phyloP scores from a whole-genome alignment of 1,284 basidiomycete species.

The Amylostereum areolatum region DNA sequence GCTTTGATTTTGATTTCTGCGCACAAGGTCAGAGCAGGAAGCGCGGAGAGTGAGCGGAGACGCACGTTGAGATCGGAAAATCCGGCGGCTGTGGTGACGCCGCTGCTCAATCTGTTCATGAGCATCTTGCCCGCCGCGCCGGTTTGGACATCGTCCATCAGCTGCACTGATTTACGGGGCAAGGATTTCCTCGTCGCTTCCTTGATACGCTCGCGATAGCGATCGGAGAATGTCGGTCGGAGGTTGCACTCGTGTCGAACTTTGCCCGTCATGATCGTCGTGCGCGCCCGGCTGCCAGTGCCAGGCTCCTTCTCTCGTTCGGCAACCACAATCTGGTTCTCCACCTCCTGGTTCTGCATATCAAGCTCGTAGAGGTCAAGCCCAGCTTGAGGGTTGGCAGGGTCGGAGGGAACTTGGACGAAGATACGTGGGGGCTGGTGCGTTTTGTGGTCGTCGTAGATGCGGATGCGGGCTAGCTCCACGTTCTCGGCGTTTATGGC shows the following conservation, averaged over 20 bases:
- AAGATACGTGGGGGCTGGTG: conserved; percentile 57
- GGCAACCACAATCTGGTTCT: conserved; percentile 73
- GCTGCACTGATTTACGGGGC: conserved; percentile 50
- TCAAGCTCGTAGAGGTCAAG: conserved; percentile 71
- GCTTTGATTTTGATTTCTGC: conserved; percentile 60
- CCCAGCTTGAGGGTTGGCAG: conserved; percentile 33
- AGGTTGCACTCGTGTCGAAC: conserved; percentile 73
- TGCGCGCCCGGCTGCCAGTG: conserved; percentile 49
- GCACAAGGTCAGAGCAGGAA: background rate
- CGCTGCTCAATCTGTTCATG: conserved; percentile 53
- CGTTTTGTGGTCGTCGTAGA: conserved; percentile 48
- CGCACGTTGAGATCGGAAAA: conserved; percentile 62
- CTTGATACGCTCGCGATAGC: conserved; percentile 60
- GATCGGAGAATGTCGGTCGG: conserved; percentile 55
- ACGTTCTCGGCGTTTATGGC: conserved; percentile 54
- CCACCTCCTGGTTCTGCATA: conserved; percentile 69
- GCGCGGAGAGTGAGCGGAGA: conserved; percentile 10
- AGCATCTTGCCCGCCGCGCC: conserved; percentile 49
- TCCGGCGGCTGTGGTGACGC: conserved; percentile 24
- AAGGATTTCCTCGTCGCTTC: conserved; percentile 54
- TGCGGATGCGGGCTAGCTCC: conserved; percentile 68
- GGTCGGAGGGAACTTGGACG: conserved; percentile 58
- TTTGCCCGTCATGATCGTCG: conserved; percentile 67
- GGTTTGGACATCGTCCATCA: conserved; percentile 52
- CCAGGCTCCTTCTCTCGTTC: conserved; percentile 65